These are phyloP conservation scores for Acanthamoeba comandoni DNA, from an alignment of 208 protist species.

Conservation along the genomic window DNA sequence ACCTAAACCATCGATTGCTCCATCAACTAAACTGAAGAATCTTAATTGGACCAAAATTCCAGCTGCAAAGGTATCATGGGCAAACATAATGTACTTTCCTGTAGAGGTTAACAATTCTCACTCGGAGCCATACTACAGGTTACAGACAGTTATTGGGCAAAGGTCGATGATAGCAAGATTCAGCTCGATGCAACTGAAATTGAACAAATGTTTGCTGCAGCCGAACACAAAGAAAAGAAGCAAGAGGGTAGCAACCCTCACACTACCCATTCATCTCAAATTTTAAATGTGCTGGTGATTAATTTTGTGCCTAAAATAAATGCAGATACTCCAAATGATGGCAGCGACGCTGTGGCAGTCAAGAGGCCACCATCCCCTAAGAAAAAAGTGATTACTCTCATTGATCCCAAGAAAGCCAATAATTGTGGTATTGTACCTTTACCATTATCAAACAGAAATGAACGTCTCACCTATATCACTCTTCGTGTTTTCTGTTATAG, in stretches of 20 bases:
- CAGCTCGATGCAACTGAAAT: constrained; percentile 18
- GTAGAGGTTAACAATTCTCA: neutral
- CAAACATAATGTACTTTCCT: neutral
- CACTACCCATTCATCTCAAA: neutral
- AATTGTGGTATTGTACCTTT: constrained; percentile 63
- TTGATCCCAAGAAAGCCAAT: constrained; percentile 71
- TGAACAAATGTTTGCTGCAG: constrained; percentile 26
- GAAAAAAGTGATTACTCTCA: constrained; percentile 52
- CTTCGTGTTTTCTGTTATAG: neutral
- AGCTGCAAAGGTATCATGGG: neutral
- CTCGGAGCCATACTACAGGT: neutral
- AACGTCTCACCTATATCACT: neutral
- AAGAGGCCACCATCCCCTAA: neutral
- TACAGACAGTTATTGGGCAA: constrained; percentile 59
- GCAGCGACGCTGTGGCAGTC: neutral
- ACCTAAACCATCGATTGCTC: constrained; percentile 27
- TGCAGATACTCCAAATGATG: neutral
- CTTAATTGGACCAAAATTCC: constrained; percentile 76
- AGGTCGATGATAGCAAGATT: constrained; percentile 48
- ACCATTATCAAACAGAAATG: too few relatives aligned
- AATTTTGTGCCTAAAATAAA: neutral
- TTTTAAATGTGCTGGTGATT: neutral
- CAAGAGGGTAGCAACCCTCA: neutral
- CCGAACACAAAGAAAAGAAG: neutral
- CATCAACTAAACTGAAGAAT: constrained; percentile 37